These are phyloP conservation scores for Euphorbia schlechtendalii DNA, from an alignment of 441 rosid species.

Conservation along the genomic window DNA sequence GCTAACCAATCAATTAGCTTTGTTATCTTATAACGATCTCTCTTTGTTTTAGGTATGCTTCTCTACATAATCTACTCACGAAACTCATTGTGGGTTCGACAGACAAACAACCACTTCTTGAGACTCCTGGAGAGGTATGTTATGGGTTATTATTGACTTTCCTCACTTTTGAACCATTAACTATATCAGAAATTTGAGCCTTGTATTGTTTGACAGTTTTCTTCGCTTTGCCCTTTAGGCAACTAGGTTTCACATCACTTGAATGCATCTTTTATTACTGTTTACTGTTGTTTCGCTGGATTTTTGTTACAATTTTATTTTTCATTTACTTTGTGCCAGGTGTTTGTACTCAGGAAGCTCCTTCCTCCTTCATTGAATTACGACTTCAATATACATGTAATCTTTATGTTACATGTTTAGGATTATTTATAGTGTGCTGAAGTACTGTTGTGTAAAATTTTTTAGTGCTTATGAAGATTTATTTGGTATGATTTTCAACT, in stretches of 20 bases:
- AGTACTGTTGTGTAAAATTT: not conserved
- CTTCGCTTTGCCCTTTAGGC: not conserved
- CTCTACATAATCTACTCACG: slow-evolving; percentile 39
- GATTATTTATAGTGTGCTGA: not conserved
- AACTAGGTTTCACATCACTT: not conserved
- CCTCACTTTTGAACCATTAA: not conserved
- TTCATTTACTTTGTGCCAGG: slow-evolving; percentile 35
- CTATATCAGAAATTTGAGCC: no score
- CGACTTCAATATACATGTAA: slow-evolving; percentile 91
- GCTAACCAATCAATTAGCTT: not conserved
- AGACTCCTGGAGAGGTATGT: slow-evolving; percentile 79
- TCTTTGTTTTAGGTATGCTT: slow-evolving; percentile 45
- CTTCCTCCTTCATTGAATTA: slow-evolving; percentile 58
- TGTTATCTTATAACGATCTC: not conserved
- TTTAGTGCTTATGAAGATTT: no score
- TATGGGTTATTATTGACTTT: not conserved
- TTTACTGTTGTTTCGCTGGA: not conserved
- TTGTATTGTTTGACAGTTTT: no score
- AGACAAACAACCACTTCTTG: slow-evolving; percentile 78
- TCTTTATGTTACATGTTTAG: slow-evolving; percentile 16
- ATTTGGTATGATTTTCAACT: no score
- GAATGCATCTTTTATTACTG: not conserved
- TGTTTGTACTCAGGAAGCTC: slow-evolving; percentile 84
- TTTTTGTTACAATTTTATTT: not conserved
- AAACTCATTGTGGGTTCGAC: slow-evolving; percentile 71